Base-by-base conservation (phyloP, 345 rosid species). In the Ceriops tagal region DNA sequence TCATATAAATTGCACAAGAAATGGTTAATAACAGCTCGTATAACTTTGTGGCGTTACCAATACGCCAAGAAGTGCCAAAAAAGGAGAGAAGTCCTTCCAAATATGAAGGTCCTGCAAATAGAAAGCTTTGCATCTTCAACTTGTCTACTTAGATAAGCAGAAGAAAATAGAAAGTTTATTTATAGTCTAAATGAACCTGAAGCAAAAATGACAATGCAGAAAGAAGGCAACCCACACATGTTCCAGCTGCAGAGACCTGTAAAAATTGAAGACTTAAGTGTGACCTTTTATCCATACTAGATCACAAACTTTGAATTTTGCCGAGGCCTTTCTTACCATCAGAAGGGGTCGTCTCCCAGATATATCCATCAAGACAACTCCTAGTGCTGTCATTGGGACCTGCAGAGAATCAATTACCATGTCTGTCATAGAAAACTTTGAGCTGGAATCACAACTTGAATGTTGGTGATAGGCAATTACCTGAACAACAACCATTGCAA, bases 211-310 rank as follows among this genome's bases (percentile, higher is more conserved):
- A 86, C 28, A 86, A 46, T 32, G 84, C 85, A 1, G 79, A 73
- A 4, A 90, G 82, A 66, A 91, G 61, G 76, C 97, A 86, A 72
- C 97, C 96, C 72, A 89, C 61, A 67, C 96, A 90, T 71, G 89
- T 83, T 75, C 98, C 93, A 21, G 82, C 89, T n/a, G 96, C 92
- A 52, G 97, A 91, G 28, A 89, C 76, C 97, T 89, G 86, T 9
- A 77, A 78, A 34, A 35, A 35, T 2, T 18, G 61, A 6, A 62
- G 59, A 58, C 26, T 58, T 75, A 64, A 61, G 67, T 31, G 66
- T 27, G 1, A n/a, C 15, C 26, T 16, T 4, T 24, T 34, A 22
- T 26, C 52, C 16, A 24, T 35, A 32, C 47, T 49, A 37, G n/a
- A 37, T 46, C 20, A 32, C 47, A 31, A 52, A 53, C 24, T 67